A percentile compares a stretch with the other conserved stretches of the same genome.
phyloP scores from a whole-genome alignment of 495 filamentous ascomycete genomes.

The Daldinia decipiens region DNA sequence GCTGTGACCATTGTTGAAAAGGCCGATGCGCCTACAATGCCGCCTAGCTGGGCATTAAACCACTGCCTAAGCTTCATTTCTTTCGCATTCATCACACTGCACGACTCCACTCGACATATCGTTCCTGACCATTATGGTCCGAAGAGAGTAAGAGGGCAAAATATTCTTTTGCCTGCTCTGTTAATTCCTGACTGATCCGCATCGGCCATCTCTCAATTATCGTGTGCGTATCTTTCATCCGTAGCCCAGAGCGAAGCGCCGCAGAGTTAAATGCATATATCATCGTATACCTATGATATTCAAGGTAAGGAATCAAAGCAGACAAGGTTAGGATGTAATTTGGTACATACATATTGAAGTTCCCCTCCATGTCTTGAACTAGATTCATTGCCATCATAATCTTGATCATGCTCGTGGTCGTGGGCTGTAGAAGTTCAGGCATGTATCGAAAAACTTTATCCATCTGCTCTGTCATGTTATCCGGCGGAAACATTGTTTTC shows the following conservation, averaged over 20 bases:
- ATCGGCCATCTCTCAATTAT: conserved; percentile 54
- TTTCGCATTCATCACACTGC: neutral
- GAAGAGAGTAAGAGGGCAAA: conserved; percentile 44
- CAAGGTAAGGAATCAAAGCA: neutral
- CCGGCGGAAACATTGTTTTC: neutral
- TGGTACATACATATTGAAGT: conserved; percentile 18
- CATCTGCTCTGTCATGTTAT: neutral
- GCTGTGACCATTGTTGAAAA: too few relatives aligned
- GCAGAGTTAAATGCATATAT: neutral
- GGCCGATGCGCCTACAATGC: too few relatives aligned
- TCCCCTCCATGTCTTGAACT: conserved; percentile 14
- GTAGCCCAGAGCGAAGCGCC: conserved; percentile 16
- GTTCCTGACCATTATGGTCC: conserved; percentile 38
- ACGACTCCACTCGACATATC: conserved; percentile 54
- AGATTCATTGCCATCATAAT: conserved; percentile 3
- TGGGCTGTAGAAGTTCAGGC: neutral
- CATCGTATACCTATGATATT: neutral
- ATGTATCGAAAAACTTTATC: neutral
- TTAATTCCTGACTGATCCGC: conserved; percentile 37
- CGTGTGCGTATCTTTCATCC: conserved; percentile 48
- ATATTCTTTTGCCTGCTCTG: conserved; percentile 47
- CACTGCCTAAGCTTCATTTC: neutral
- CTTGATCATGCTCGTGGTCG: too few relatives aligned
- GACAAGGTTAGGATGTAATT: neutral
- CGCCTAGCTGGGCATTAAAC: too few relatives aligned